Percentiles rank a stretch among this genome's conserved stretches.
Evolutionary conservation across 202 grass and related monocot species (phyloP).

Genomic region (Musa balbisiana): DNA sequence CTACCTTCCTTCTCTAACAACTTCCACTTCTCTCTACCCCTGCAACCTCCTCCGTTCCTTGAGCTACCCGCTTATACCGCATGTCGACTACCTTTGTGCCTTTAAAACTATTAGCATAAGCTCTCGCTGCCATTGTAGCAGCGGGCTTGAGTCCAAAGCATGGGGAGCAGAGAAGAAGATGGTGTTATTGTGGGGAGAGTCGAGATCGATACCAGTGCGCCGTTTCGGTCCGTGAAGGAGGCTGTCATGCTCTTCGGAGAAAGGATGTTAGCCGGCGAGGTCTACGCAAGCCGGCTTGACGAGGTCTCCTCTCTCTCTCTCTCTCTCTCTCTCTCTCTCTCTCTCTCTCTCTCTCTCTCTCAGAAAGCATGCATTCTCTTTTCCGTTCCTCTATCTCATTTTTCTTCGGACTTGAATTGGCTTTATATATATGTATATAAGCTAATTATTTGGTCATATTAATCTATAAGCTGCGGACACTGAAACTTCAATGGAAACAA

Average conservation of each 20-base stretch:
- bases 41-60: slow-evolving; percentile 26
- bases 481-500: no score
- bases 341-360: neutral
- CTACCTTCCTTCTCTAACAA: slow-evolving; percentile 8
- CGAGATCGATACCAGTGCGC: slow-evolving; percentile 76
- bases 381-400: no score
- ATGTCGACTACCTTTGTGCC: neutral
- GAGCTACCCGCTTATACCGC: slow-evolving; percentile 23
- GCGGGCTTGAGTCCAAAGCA: neutral
- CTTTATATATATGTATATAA: neutral
- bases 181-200: slow-evolving; percentile 34
- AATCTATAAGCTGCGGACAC: no score
- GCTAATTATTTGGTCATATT: no score
- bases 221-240: slow-evolving; percentile 87
- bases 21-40: neutral
- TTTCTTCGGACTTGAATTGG: neutral
- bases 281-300: slow-evolving; percentile 37
- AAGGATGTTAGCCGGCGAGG: slow-evolving; percentile 63
- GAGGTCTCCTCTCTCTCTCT: slow-evolving; percentile 27
- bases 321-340: neutral
- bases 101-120: neutral
- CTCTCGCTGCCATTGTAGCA: neutral
- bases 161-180: slow-evolving; percentile 8
- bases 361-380: no score
- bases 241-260: slow-evolving; percentile 85